Evolutionary conservation across 352 stramenopile species (phyloP), one percentile per base, ranked within the genome.

Genomic region (Phytophthora brassicae): DNA sequence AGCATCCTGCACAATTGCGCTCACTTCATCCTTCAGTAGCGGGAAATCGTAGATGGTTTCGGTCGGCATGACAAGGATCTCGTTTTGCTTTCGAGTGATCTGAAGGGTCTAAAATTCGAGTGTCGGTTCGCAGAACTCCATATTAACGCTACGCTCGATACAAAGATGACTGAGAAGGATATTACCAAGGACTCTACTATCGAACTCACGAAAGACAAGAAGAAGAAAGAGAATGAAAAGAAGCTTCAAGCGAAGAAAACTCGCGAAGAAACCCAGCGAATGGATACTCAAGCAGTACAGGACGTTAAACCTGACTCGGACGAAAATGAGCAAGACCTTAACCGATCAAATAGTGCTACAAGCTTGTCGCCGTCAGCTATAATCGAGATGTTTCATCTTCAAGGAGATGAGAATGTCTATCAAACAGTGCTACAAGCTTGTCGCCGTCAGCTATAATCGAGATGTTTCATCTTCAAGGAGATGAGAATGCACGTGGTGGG

Each of bases 21-120:
- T 86, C 56, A 90, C 78, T 20, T 91, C 80, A 58, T 86, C 81
- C 48, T 89, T 81, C 44, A 91, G 77, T 48, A 89, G 47, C 22
- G 81, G 80, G 54, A 93, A 91, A 53, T 93, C 81, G 50, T 79
- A 89, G 68, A 77, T 78, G 11, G 66, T 78, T 45, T 84, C 58
- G 1, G 50, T 33, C 9, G 69, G 52, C 77, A 79, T 77, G 17
- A 31, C 1, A 14, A 31, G 9, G 46, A 57, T 59, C 38, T 41
- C 19, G 36, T 45, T 45, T 26, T 7, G 38, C 2, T 24, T 44
- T 22, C n/a, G 4, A 17, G 29, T 3, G 19, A 53, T 24, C 28
- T 14, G 14, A 64, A 42, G 26, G 6, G 56, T 61, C 49, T 66
- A 42, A 35, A 23, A 31, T 13, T 38, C 28, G 35, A 35, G 56